phyloP scores from a whole-genome alignment of 192 early-diverging fungal species.

The Linnemannia exigua region DNA sequence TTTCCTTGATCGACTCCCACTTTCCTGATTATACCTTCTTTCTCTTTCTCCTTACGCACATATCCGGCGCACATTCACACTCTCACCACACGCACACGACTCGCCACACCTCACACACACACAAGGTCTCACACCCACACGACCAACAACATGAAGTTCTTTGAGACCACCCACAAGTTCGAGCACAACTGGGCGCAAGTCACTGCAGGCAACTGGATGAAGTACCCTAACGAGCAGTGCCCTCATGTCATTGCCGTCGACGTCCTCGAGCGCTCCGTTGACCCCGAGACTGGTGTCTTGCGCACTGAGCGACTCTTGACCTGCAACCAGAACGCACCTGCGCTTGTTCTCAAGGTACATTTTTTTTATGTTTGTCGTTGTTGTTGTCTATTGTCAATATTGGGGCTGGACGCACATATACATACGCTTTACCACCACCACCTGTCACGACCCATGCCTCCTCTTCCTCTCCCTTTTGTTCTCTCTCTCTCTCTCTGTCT shows the following conservation, averaged over 20 bases:
- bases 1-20: neutral
- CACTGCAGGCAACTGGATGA: conserved; percentile 92
- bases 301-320: conserved; percentile 94
- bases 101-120: neutral
- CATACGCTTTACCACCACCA: no score
- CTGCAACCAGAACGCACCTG: conserved; percentile 87
- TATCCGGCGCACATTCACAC: neutral
- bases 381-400: neutral
- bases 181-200: conserved; percentile 88
- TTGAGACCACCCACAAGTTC: conserved; percentile 84
- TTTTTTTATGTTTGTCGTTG: neutral
- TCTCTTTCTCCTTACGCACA: neutral
- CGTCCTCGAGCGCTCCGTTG: conserved; percentile 84
- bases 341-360: conserved; percentile 73
- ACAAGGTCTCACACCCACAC: conserved; percentile 4
- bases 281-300: conserved; percentile 87
- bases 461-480: neutral
- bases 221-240: conserved; percentile 97
- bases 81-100: neutral
- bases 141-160: conserved; percentile 81
- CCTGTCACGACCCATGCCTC: neutral
- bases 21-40: neutral
- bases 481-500: neutral
- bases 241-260: conserved; percentile 95
- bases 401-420: neutral